phyloP scores from a whole-genome alignment of 768 basidiomycete species.

The Amanita phalloides region DNA sequence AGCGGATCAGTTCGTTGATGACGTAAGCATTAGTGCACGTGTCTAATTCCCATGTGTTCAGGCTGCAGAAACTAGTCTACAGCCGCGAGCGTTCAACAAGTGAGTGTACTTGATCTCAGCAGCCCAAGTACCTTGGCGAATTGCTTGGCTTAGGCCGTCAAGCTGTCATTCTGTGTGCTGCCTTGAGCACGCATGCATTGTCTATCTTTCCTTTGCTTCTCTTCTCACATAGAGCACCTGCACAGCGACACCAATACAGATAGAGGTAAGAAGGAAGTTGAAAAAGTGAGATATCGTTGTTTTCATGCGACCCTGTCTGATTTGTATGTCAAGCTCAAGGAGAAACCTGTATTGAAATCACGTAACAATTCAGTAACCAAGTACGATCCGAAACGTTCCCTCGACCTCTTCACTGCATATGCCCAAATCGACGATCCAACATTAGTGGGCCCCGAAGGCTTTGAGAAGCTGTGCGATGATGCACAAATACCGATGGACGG shows the following conservation, averaged over 20 bases:
- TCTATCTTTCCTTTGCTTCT: conserved; percentile 53
- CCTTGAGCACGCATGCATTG: conserved; percentile 37
- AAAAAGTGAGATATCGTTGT: conserved; percentile 12
- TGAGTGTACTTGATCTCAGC: conserved; percentile 10
- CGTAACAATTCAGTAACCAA: conserved; percentile 7
- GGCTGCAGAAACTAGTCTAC: conserved; percentile 10
- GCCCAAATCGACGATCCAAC: conserved; percentile 43
- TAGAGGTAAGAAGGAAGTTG: conserved; percentile 1
- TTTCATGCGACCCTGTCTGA: not conserved
- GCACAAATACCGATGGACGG: conserved; percentile 68
- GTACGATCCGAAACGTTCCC: conserved; percentile 31
- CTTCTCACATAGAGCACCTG: conserved; percentile 35
- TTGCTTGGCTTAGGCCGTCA: conserved; percentile 8
- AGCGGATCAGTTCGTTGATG: conserved; percentile 1
- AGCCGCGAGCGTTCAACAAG: conserved; percentile 9
- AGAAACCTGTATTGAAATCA: conserved; percentile 7
- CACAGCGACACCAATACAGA: conserved; percentile 37
- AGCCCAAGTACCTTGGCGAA: conserved; percentile 13
- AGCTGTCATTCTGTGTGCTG: not conserved
- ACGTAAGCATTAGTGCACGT: not conserved
- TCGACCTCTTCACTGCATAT: conserved; percentile 50
- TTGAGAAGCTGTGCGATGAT: conserved; percentile 61
- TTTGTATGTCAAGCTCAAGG: not conserved
- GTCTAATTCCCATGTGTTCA: conserved; percentile 6
- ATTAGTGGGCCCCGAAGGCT: conserved; percentile 63